Percentiles rank a stretch among this genome's conserved stretches.
These are phyloP conservation scores for Stentor coeruleus DNA, from an alignment of 73 alveolate genomes.

Conservation along the genomic window DNA sequence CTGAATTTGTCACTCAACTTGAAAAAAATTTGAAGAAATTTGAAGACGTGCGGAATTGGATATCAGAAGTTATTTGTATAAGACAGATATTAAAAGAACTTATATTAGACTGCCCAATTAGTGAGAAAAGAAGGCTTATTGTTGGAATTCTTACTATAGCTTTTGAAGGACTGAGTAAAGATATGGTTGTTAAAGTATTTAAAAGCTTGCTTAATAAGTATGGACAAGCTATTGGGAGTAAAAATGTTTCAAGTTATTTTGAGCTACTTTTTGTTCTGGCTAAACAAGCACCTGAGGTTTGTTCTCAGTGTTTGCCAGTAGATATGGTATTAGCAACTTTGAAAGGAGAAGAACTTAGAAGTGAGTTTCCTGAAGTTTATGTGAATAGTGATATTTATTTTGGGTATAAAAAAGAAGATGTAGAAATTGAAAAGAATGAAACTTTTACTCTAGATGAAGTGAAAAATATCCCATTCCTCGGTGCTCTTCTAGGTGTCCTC, in stretches of 20 bases:
- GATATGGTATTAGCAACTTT: not conserved
- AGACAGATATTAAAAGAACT: slow-evolving; percentile 39
- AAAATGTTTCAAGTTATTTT: too few species aligned
- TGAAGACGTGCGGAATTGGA: slow-evolving; percentile 36
- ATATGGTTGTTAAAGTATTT: not conserved
- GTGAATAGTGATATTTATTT: too few species aligned
- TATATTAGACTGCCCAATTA: slow-evolving; percentile 48
- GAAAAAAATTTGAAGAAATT: slow-evolving; percentile 22
- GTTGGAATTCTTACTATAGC: slow-evolving; percentile 47
- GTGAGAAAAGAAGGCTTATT: slow-evolving; percentile 48
- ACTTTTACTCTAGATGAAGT: not conserved
- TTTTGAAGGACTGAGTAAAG: not conserved
- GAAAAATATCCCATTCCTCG: not conserved
- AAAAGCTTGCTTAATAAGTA: not conserved
- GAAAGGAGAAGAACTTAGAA: not conserved
- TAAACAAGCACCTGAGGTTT: not conserved
- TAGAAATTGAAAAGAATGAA: not conserved
- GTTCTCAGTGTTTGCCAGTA: not conserved
- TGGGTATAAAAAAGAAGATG: not conserved
- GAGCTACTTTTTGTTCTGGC: not conserved
- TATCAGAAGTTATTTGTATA: slow-evolving; percentile 33
- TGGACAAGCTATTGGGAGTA: not conserved
- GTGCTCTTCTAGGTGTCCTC: not conserved
- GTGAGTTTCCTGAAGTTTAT: not conserved
- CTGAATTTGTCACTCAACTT: slow-evolving; percentile 31